Conservation (phyloP, 2,329 filamentous ascomycete species). For the Sporothrix pseudoabietina region DNA sequence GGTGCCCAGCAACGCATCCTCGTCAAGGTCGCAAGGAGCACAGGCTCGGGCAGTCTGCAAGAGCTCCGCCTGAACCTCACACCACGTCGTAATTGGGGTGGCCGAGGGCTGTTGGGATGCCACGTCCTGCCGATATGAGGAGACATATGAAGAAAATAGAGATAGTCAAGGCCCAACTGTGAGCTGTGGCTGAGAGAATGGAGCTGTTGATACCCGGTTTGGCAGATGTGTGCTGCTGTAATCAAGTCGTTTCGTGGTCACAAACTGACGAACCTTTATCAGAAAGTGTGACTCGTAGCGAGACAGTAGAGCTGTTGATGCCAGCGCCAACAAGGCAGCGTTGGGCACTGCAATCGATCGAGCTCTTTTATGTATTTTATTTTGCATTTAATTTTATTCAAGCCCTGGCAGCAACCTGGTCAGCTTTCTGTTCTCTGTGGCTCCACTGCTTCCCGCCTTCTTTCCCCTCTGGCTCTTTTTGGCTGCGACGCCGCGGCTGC, state of each 20-base stretch:
- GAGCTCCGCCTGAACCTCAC: constrained; percentile 72
- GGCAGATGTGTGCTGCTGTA: background rate
- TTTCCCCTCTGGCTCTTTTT: background rate
- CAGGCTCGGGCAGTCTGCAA: constrained; percentile 47
- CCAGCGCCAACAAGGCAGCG: constrained; percentile 4
- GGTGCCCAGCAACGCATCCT: constrained; percentile 63
- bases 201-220: constrained; percentile 22
- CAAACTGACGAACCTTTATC: background rate
- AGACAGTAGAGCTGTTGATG: background rate
- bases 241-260: background rate
- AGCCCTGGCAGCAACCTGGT: background rate
- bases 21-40: constrained; percentile 64
- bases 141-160: background rate
- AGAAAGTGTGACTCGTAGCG: background rate
- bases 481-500: background rate
- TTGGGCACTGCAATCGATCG: background rate
- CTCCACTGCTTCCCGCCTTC: constrained; percentile 15
- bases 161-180: background rate
- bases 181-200: background rate
- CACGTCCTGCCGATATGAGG: constrained; percentile 77
- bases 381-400: constrained; percentile 1
- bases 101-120: constrained; percentile 84
- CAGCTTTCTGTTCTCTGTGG: background rate
- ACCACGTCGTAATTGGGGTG: constrained; percentile 83
- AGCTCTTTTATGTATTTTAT: constrained; percentile 4